These are phyloP conservation scores for Penicillium sp. DNA, from an alignment of 2,329 filamentous ascomycete species.

Conservation along the genomic window DNA sequence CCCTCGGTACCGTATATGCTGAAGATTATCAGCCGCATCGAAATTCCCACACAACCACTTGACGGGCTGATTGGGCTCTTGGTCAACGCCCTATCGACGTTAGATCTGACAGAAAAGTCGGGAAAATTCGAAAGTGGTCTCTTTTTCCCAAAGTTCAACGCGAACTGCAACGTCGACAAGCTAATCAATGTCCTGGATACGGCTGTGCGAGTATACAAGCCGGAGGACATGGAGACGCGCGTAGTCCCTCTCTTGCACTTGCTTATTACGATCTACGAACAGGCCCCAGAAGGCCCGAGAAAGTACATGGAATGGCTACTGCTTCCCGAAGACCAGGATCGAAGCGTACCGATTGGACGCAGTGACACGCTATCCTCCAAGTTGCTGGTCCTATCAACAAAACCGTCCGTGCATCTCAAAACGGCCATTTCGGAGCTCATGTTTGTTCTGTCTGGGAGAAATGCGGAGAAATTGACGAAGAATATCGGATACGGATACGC, in stretches of 20 bases:
- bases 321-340: constrained; percentile 72
- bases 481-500: constrained; percentile 96
- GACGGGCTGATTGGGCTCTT: constrained; percentile 68
- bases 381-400: constrained; percentile 73
- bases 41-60: constrained; percentile 62
- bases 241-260: constrained; percentile 71
- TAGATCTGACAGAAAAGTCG: constrained; percentile 62
- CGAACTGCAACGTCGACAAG: constrained; percentile 58
- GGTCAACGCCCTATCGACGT: constrained; percentile 76
- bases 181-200: constrained; percentile 67
- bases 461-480: constrained; percentile 74
- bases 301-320: constrained; percentile 62
- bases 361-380: constrained; percentile 70
- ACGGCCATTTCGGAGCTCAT: constrained; percentile 73
- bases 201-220: constrained; percentile 60
- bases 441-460: constrained; percentile 80
- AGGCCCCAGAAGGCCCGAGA: constrained; percentile 61
- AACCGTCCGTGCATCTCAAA: constrained; percentile 68
- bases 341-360: constrained; percentile 71
- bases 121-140: constrained; percentile 45
- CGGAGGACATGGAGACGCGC: constrained; percentile 67
- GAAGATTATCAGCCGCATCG: constrained; percentile 61
- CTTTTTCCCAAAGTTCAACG: constrained; percentile 63
- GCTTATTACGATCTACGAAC: constrained; percentile 65
- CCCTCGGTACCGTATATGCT: constrained; percentile 66